Evolutionary conservation across 805 yeast species (phyloP).

Genomic region (Saccharomycopsis capsularis): DNA sequence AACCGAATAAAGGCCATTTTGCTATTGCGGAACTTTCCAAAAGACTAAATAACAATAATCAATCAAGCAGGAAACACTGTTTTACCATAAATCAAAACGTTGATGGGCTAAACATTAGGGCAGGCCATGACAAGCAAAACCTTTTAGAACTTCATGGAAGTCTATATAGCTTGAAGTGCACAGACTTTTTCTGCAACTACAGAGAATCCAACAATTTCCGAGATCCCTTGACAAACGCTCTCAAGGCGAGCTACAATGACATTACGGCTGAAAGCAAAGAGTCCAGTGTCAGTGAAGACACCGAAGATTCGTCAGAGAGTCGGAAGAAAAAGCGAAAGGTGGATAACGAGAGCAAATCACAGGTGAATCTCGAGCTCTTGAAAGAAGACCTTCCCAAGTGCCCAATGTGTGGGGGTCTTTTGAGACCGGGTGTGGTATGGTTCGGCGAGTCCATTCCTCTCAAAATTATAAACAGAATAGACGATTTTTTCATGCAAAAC

Average conservation of each 20-base stretch:
- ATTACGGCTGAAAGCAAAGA: slow-evolving; percentile 14
- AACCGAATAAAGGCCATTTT: slow-evolving; percentile 68
- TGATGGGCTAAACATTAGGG: slow-evolving; percentile 65
- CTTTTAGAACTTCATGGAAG: slow-evolving; percentile 75
- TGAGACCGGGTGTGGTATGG: slow-evolving; percentile 92
- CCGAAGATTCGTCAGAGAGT: slow-evolving; percentile 5
- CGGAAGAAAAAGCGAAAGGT: slow-evolving; percentile 1
- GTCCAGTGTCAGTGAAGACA: slow-evolving; percentile 19
- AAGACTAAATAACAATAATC: slow-evolving; percentile 21
- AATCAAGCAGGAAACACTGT: slow-evolving; percentile 30
- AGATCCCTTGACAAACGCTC: slow-evolving; percentile 54
- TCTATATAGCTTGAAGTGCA: slow-evolving; percentile 65
- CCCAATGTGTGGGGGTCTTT: slow-evolving; percentile 61
- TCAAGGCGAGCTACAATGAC: slow-evolving; percentile 24
- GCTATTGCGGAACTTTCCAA: slow-evolving; percentile 60
- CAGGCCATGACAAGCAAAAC: slow-evolving; percentile 48
- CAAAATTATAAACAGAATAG: slow-evolving; percentile 55
- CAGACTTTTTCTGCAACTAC: slow-evolving; percentile 66
- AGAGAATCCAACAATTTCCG: slow-evolving; percentile 43
- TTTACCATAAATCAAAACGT: slow-evolving; percentile 78
- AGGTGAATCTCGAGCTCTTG: slow-evolving; percentile 40
- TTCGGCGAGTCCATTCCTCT: slow-evolving; percentile 84
- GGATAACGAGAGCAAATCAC: slow-evolving; percentile 31
- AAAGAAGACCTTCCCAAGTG: slow-evolving; percentile 61
- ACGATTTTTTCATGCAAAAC: slow-evolving; percentile 49